These are phyloP conservation scores for Dalbergia cultrata DNA, from an alignment of 306 rosid genomes.

Conservation along the genomic window DNA sequence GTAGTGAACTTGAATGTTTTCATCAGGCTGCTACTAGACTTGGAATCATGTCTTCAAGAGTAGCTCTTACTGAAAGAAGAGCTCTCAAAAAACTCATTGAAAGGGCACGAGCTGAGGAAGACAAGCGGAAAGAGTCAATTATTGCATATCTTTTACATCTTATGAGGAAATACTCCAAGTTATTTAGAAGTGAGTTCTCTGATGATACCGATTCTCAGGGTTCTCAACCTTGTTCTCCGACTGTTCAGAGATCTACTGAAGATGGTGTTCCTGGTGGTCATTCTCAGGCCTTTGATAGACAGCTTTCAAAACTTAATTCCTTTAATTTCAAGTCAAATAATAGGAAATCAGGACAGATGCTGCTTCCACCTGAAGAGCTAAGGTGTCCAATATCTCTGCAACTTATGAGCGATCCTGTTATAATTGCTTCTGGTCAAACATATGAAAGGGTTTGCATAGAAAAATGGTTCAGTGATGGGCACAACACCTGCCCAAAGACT, in stretches of 20 bases:
- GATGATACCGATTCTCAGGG: constrained; percentile 93
- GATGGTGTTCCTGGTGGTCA: constrained; percentile 54
- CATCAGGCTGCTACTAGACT: constrained; percentile 83
- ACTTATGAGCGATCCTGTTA: constrained; percentile 88
- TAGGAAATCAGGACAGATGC: constrained; percentile 73
- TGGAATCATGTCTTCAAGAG: constrained; percentile 86
- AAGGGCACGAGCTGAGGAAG: constrained; percentile 86
- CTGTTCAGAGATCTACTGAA: constrained; percentile 66
- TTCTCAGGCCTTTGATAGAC: constrained; percentile 66
- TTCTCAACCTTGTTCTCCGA: constrained; percentile 91
- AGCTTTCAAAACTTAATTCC: constrained; percentile 69
- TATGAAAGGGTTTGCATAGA: constrained; percentile 89
- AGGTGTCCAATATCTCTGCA: constrained; percentile 92
- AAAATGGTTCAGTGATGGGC: constrained; percentile 88
- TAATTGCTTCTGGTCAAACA: constrained; percentile 91
- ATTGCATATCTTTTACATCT: constrained; percentile 88
- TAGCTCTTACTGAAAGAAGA: constrained; percentile 88
- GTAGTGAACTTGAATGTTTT: constrained; percentile 79
- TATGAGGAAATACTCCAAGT: constrained; percentile 88
- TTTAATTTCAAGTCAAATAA: constrained; percentile 64
- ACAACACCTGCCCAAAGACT: constrained; percentile 81
- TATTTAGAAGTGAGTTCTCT: constrained; percentile 74
- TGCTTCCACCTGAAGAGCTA: constrained; percentile 81
- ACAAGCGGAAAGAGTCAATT: constrained; percentile 84
- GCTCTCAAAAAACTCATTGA: constrained; percentile 82